Evolutionary conservation across 176 grass and related monocot genomes (phyloP), one percentile per base, ranked within the genome.

Genomic region (Secale cereale): DNA sequence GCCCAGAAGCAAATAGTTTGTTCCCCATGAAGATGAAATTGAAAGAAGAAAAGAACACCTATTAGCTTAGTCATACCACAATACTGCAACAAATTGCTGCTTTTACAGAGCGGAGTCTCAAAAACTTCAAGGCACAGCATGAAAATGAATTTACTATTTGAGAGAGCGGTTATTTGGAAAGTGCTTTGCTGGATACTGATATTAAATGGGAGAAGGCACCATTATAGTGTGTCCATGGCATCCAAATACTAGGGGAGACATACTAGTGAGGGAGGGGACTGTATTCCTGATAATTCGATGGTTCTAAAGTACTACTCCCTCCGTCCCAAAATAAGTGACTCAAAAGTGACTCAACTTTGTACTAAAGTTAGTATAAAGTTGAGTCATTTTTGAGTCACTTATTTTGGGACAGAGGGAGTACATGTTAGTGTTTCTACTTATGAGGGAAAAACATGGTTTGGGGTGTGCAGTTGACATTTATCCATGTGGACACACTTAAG

Each of bases 11-110:
- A 52, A 50, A 75, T 75, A 52, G 72, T 27, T 52, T 52, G 45
- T 31, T 75, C 27, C 10, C 26, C 26, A 75, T 75, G 26, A 75
- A 40, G 43, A 52, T 75, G 43, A 43, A 75, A 52, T 52, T 75
- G 26, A 75, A 75, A 2, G 19, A 30, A 17, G 8, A 74, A 30
- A 75, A 48, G 17, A 74, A 75, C 72, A 75, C 72, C 69, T 28
- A 75, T 75, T 75, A 75, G 41, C 72, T 75, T 75, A 52, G 72
- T 22, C 26, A 76, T 54, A 76, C 9, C 45, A 76, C 45, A 54
- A 76, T 52, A 46, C 45, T 76, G 45, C 45, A 54, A 32, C 73
- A 28, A 54, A 32, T 54, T 54, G 27, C 46, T 54, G 31, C 26
- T 76, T 52, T 76, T 52, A 32, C 9, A 10, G 45, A 32, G 28